Evolutionary conservation across 2,329 filamentous ascomycete species (phyloP).

Genomic region (Aulographum hederae): DNA sequence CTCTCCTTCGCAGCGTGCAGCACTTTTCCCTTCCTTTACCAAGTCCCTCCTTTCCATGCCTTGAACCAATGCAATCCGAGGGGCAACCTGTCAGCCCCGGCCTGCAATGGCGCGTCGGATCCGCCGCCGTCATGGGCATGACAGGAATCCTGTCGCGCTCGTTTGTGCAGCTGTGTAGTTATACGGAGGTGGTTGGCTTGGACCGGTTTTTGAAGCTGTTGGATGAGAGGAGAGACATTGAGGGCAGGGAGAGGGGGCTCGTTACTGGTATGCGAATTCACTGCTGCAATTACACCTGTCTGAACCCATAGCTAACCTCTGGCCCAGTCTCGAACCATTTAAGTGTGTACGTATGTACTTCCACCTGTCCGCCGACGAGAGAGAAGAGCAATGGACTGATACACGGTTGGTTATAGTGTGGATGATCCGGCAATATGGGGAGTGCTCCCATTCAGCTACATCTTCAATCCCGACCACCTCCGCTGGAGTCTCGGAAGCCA

Average conservation of each 20-base stretch:
- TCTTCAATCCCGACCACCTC: conserved; percentile 53
- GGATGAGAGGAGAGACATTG: conserved; percentile 51
- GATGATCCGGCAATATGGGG: conserved; percentile 96
- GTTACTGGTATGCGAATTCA: conserved; percentile 49
- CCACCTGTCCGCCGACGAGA: conserved; percentile 1
- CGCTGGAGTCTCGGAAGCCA: conserved; percentile 85
- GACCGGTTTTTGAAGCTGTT: conserved; percentile 58
- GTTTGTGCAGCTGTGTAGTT: conserved; percentile 61
- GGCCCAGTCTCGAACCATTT: conserved; percentile 65
- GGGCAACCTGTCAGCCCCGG: conserved; percentile 16
- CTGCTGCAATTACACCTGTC: background rate
- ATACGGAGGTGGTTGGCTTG: conserved; percentile 58
- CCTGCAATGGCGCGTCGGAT: conserved; percentile 53
- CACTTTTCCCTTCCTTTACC: too few species aligned
- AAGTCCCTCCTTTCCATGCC: too few species aligned
- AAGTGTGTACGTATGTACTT: conserved; percentile 53
- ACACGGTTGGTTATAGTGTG: too few species aligned
- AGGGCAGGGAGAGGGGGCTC: conserved; percentile 53
- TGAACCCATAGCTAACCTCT: conserved; percentile 1
- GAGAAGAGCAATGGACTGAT: too few species aligned
- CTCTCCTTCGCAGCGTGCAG: too few species aligned
- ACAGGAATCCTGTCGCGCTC: conserved; percentile 51
- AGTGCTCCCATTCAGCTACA: conserved; percentile 57
- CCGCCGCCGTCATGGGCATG: conserved; percentile 55
- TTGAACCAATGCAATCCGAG: background rate